phyloP scores from a whole-genome alignment of 148 eudicot genomes.

The Chenopodium quinoa region DNA sequence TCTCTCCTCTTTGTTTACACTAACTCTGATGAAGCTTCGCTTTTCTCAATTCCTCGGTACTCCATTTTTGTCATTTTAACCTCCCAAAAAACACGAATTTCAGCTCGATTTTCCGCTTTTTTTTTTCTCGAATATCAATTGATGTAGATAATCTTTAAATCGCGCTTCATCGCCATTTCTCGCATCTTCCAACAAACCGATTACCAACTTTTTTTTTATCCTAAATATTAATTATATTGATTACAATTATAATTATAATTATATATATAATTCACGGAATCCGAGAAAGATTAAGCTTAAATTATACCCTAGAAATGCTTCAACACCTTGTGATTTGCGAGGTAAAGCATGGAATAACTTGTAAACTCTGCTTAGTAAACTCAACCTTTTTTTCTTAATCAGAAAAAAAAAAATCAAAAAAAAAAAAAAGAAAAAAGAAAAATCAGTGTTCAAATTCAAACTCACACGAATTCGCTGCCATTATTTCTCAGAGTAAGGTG shows the following conservation, averaged over 20 bases:
- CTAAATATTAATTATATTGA: too few relatives aligned
- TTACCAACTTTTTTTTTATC: too few relatives aligned
- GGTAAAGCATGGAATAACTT: constrained; percentile 50
- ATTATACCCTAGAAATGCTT: constrained; percentile 13
- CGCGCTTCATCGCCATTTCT: constrained; percentile 18
- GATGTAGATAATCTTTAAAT: not conserved
- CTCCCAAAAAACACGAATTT: not conserved
- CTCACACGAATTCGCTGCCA: constrained; percentile 30
- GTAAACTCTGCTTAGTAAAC: constrained; percentile 35
- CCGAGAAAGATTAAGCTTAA: constrained; percentile 20
- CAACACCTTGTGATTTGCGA: constrained; percentile 24
- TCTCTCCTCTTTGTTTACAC: not conserved
- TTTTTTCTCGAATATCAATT: not conserved
- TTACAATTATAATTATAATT: too few relatives aligned
- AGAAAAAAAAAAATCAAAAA: not conserved
- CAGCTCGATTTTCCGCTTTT: not conserved
- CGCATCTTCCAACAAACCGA: not conserved
- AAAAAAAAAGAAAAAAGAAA: not conserved
- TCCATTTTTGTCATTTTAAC: constrained; percentile 16
- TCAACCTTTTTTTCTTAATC: not conserved
- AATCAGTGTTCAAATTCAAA: not conserved
- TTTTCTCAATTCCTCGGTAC: constrained; percentile 17
- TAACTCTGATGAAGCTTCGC: constrained; percentile 22
- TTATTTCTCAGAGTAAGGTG: constrained; percentile 9
- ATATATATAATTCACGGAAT: constrained; percentile 3